Conservation (phyloP, 495 filamentous ascomycete genomes). For the Pyrenula aspistea region DNA sequence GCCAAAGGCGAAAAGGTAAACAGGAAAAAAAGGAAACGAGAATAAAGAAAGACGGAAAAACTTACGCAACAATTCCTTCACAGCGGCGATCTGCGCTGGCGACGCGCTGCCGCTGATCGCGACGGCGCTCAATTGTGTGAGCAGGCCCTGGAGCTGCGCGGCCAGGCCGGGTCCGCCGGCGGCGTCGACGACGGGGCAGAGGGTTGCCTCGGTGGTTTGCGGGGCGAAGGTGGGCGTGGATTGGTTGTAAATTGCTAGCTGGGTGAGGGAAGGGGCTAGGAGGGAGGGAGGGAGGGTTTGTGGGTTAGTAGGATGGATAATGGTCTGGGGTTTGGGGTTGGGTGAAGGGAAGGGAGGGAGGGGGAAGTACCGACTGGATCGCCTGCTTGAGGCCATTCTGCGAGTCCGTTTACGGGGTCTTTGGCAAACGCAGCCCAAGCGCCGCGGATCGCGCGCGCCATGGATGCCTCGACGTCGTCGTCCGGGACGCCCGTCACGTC, state of each 20-base stretch:
- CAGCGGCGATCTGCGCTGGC: background rate
- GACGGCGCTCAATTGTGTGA: background rate
- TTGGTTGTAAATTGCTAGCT: background rate
- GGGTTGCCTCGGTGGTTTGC: background rate
- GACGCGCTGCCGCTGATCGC: background rate
- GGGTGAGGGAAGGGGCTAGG: too few relatives aligned
- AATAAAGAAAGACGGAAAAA: too few relatives aligned
- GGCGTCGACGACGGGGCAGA: background rate
- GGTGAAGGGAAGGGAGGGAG: too few relatives aligned
- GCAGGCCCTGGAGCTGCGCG: background rate
- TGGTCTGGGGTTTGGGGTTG: too few relatives aligned
- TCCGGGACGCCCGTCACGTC: constrained; percentile 23
- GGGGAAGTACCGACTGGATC: background rate
- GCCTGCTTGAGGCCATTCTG: background rate
- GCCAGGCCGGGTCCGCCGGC: background rate
- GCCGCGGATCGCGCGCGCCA: background rate
- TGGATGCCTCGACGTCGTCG: background rate
- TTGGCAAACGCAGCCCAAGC: constrained; percentile 12
- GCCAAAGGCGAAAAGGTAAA: too few relatives aligned
- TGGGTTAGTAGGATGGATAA: too few relatives aligned
- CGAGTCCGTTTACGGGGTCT: constrained; percentile 7
- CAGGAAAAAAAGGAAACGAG: too few relatives aligned
- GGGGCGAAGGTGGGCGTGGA: background rate
- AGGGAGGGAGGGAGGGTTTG: too few relatives aligned
- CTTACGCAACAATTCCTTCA: background rate